Percentiles rank a stretch among this genome's conserved stretches.
These are phyloP conservation scores for Colletotrichum zoysiae DNA, from an alignment of 2,329 filamentous ascomycete species.

Conservation along the genomic window DNA sequence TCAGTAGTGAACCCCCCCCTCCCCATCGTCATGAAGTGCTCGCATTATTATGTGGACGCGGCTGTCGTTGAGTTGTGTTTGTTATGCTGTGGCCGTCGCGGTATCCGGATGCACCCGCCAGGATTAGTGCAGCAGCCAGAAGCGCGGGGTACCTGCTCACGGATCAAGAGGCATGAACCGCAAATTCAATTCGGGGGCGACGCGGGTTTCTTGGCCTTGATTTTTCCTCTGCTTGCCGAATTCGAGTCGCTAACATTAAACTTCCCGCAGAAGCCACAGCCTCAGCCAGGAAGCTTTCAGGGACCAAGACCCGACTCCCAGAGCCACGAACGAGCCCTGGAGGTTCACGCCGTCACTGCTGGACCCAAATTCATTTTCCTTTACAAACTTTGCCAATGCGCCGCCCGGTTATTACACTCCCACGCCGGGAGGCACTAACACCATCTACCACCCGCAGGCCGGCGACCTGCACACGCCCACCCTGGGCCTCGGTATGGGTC, in stretches of 20 bases:
- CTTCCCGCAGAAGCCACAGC: constrained; percentile 58
- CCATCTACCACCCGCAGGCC: constrained; percentile 84
- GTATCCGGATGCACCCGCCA: constrained; percentile 18
- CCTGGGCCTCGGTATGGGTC: constrained; percentile 78
- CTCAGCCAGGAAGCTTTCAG: constrained; percentile 61
- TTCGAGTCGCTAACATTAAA: constrained; percentile 36
- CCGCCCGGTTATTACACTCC: constrained; percentile 89
- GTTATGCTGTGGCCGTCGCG: constrained; percentile 3
- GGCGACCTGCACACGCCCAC: constrained; percentile 89
- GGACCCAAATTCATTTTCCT: constrained; percentile 86
- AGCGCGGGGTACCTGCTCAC: constrained; percentile 29
- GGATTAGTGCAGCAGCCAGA: constrained; percentile 29
- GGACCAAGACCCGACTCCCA: constrained; percentile 86
- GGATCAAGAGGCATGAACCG: constrained; percentile 6
- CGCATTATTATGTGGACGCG: background rate
- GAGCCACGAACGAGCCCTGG: constrained; percentile 84
- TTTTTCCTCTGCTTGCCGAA: background rate
- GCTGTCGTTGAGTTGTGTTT: constrained; percentile 9
- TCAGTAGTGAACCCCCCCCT: constrained; percentile 14
- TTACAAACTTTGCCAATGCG: constrained; percentile 83
- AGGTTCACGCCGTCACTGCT: constrained; percentile 90
- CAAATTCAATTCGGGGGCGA: constrained; percentile 1
- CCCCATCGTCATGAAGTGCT: background rate
- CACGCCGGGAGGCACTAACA: constrained; percentile 83
- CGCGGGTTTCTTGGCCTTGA: background rate